phyloP scores from a whole-genome alignment of 371 early-diverging fungal species.

The Coemansia sp. region DNA sequence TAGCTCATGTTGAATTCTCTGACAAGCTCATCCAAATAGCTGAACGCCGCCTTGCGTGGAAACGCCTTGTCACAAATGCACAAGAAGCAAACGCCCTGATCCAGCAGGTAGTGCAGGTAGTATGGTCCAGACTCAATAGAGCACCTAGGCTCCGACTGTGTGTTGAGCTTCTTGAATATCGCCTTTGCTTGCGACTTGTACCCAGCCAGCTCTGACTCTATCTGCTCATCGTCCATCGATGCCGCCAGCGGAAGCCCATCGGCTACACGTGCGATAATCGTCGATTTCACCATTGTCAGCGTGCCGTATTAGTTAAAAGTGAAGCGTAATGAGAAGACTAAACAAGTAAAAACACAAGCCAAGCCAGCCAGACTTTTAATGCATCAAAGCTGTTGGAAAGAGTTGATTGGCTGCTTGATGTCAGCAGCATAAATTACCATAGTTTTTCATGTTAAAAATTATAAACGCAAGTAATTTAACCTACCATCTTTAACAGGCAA shows the following conservation, averaged over 20 bases:
- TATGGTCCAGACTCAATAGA: constrained; percentile 91
- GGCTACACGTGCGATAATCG: constrained; percentile 88
- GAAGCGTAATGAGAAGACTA: neutral
- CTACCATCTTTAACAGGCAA: too few species aligned
- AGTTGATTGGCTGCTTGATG: neutral
- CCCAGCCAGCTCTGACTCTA: constrained; percentile 80
- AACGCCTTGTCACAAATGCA: constrained; percentile 92
- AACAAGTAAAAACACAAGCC: neutral
- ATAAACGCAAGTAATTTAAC: too few species aligned
- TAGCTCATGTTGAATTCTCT: constrained; percentile 91
- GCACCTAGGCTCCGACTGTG: constrained; percentile 86
- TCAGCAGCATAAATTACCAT: neutral
- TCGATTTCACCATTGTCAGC: constrained; percentile 87
- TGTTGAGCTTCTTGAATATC: constrained; percentile 79
- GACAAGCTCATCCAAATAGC: constrained; percentile 89
- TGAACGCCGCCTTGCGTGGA: constrained; percentile 93
- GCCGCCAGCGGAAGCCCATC: constrained; percentile 96
- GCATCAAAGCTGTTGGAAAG: neutral
- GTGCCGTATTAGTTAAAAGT: neutral
- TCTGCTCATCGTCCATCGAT: constrained; percentile 97
- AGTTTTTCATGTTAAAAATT: too few species aligned
- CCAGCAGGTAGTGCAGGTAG: constrained; percentile 91
- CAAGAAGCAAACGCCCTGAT: constrained; percentile 89
- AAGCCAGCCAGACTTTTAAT: neutral
- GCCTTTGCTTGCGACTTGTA: constrained; percentile 92